Evolutionary conservation across 805 yeast species (phyloP).

Genomic region (Cyberlindnera petersonii): DNA sequence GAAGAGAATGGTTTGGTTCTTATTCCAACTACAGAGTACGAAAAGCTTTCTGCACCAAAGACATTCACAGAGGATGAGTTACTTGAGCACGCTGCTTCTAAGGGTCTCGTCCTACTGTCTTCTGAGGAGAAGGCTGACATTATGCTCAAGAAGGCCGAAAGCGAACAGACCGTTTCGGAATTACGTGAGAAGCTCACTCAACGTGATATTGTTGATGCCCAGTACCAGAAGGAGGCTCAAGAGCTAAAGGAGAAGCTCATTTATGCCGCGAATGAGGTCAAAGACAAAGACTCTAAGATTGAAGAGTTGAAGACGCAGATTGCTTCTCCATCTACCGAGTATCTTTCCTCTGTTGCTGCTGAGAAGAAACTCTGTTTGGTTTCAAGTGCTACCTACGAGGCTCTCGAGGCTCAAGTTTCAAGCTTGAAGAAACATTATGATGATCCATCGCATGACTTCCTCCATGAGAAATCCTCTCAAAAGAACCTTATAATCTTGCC

Average conservation of each 20-base stretch:
- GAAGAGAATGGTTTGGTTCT: slow-evolving; percentile 28
- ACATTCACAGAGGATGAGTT: slow-evolving; percentile 21
- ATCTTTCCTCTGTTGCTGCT: slow-evolving; percentile 29
- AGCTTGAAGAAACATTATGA: slow-evolving; percentile 12
- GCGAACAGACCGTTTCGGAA: slow-evolving; percentile 3
- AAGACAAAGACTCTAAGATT: slow-evolving; percentile 2
- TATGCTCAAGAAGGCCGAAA: not conserved
- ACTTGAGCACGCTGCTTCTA: slow-evolving; percentile 3
- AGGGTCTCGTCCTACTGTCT: slow-evolving; percentile 5
- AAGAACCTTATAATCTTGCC: slow-evolving; percentile 16
- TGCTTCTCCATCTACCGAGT: slow-evolving; percentile 31
- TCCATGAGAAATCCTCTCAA: slow-evolving; percentile 15
- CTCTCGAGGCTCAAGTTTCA: slow-evolving; percentile 6
- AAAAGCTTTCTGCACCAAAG: not conserved
- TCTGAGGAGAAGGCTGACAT: slow-evolving; percentile 1
- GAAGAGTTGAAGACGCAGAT: slow-evolving; percentile 10
- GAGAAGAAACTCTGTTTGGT: slow-evolving; percentile 22
- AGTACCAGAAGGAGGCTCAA: slow-evolving; percentile 21
- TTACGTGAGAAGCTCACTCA: slow-evolving; percentile 14
- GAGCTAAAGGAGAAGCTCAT: slow-evolving; percentile 22
- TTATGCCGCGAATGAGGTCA: slow-evolving; percentile 9
- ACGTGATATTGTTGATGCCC: slow-evolving; percentile 20
- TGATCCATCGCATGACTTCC: slow-evolving; percentile 18
- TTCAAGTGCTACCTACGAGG: slow-evolving; percentile 15
- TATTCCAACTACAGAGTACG: slow-evolving; percentile 24